Evolutionary conservation across 2,329 filamentous ascomycete species (phyloP).

Genomic region (Nemania sp.): DNA sequence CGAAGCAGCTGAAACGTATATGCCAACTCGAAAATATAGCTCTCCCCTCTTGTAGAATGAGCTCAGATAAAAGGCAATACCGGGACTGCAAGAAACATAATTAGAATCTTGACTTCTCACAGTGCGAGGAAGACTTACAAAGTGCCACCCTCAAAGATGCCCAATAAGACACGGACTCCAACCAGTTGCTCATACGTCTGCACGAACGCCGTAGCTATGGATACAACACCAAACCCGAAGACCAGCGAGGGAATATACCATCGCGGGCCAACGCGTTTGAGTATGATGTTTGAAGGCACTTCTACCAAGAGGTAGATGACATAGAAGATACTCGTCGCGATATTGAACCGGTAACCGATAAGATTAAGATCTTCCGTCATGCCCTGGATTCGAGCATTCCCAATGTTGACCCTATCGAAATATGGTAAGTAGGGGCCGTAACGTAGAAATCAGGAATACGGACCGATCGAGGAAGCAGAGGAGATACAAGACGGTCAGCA

Average conservation of each 20-base stretch:
- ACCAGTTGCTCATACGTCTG: constrained; percentile 51
- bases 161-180: constrained; percentile 52
- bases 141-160: constrained; percentile 59
- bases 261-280: constrained; percentile 57
- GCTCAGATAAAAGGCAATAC: constrained; percentile 59
- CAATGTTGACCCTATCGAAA: constrained; percentile 46
- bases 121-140: constrained; percentile 40
- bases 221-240: constrained; percentile 58
- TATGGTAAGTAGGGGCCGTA: constrained; percentile 25
- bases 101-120: neutral
- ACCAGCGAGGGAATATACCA: constrained; percentile 59
- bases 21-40: constrained; percentile 57
- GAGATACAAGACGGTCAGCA: constrained; percentile 57
- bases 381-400: constrained; percentile 60
- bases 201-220: constrained; percentile 58
- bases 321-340: constrained; percentile 61
- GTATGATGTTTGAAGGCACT: constrained; percentile 57
- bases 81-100: constrained; percentile 41
- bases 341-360: constrained; percentile 56
- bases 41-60: constrained; percentile 61
- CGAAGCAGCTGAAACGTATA: constrained; percentile 58
- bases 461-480: constrained; percentile 52
- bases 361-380: constrained; percentile 54
- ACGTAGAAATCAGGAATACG: neutral
- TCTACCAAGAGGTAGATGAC: constrained; percentile 59